These are phyloP conservation scores for Strobilomyces echinocephalus DNA, from an alignment of 768 basidiomycete species.

Conservation along the genomic window DNA sequence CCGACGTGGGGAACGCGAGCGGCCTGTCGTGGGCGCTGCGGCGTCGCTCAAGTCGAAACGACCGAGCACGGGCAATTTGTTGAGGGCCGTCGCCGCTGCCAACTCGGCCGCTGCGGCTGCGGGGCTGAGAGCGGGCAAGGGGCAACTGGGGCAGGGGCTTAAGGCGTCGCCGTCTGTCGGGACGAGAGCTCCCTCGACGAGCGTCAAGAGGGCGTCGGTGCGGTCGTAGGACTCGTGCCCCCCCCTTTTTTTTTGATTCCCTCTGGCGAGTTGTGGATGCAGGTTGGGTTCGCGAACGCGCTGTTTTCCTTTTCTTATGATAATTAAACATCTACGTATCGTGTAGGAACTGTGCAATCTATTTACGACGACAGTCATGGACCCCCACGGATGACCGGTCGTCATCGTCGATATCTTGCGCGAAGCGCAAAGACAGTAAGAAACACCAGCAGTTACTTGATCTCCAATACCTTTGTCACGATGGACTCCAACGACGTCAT, in stretches of 20 bases:
- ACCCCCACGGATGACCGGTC: no score
- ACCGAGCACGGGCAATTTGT: slow-evolving; percentile 46
- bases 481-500: no score
- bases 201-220: slow-evolving; percentile 37
- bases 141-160: not conserved
- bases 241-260: no score
- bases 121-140: slow-evolving; percentile 17
- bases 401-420: no score
- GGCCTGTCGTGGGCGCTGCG: slow-evolving; percentile 3
- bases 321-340: not conserved
- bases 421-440: no score
- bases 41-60: slow-evolving; percentile 33
- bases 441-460: no score
- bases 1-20: slow-evolving; percentile 47
- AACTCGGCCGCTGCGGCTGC: slow-evolving; percentile 37
- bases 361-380: no score
- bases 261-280: not conserved
- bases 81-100: slow-evolving; percentile 57
- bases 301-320: no score
- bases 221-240: slow-evolving; percentile 7
- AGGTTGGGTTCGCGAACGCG: slow-evolving; percentile 4
- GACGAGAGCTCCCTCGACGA: slow-evolving; percentile 41
- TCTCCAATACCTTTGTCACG: no score
- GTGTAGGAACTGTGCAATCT: slow-evolving; percentile 3
- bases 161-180: slow-evolving; percentile 12